Percentiles rank a stretch among this genome's conserved stretches.
phyloP scores from a whole-genome alignment of 2,329 filamentous ascomycete genomes.

The Aspergillus sp. region DNA sequence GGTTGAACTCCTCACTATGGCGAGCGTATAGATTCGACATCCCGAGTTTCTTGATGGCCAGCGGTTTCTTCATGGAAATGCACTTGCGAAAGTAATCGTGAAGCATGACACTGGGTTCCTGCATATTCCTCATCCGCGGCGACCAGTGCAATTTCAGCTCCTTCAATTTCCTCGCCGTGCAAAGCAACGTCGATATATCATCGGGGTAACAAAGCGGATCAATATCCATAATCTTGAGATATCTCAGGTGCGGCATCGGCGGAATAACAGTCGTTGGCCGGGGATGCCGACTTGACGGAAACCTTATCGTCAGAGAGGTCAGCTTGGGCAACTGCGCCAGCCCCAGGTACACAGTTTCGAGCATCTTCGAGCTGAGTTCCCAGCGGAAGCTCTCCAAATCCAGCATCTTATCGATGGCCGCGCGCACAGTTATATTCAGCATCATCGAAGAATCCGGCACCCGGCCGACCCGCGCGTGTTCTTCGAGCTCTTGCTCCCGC shows the following conservation, averaged over 20 bases:
- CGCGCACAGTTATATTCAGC: constrained; percentile 60
- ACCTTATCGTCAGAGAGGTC: constrained; percentile 55
- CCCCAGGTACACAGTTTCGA: constrained; percentile 59
- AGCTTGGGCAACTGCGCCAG: constrained; percentile 52
- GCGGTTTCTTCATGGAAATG: constrained; percentile 45
- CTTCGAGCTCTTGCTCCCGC: constrained; percentile 58
- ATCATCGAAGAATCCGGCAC: constrained; percentile 66
- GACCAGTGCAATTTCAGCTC: constrained; percentile 61
- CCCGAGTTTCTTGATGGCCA: constrained; percentile 52
- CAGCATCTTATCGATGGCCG: constrained; percentile 59
- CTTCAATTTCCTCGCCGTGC: constrained; percentile 54
- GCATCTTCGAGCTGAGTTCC: constrained; percentile 61
- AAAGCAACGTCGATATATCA: constrained; percentile 58
- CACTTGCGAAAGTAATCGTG: constrained; percentile 58
- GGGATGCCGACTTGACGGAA: constrained; percentile 57
- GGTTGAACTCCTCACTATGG: constrained; percentile 49
- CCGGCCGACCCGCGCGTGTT: constrained; percentile 57
- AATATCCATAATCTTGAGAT: constrained; percentile 58
- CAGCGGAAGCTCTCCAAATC: constrained; percentile 58
- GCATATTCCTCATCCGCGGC: constrained; percentile 59
- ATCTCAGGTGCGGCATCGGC: constrained; percentile 55
- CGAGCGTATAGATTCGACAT: constrained; percentile 60
- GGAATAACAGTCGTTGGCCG: constrained; percentile 58
- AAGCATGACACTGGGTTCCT: constrained; percentile 58
- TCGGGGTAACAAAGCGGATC: constrained; percentile 66